Evolutionary conservation across 371 early-diverging fungal genomes (phyloP).

Genomic region (Smittium culicis): DNA sequence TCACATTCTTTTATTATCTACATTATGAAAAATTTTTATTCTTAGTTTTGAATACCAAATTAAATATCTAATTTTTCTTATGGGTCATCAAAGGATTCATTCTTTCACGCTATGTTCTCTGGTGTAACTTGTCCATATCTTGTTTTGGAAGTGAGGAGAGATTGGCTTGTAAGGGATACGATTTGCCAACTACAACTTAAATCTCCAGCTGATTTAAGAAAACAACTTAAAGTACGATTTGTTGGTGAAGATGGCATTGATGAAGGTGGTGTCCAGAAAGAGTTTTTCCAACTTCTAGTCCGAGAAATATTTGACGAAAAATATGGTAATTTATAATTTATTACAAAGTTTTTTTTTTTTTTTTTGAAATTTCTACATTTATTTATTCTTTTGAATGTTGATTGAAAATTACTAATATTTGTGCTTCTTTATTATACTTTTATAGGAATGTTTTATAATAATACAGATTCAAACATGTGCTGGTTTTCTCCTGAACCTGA

Average conservation of each 20-base stretch:
- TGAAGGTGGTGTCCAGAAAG: slow-evolving; percentile 66
- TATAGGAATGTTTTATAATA: slow-evolving; percentile 54
- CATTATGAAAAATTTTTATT: too few species aligned
- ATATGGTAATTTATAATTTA: slow-evolving; percentile 44
- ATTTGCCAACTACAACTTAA: slow-evolving; percentile 58
- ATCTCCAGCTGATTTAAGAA: slow-evolving; percentile 66
- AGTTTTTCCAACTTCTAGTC: slow-evolving; percentile 83
- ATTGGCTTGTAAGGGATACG: slow-evolving; percentile 71
- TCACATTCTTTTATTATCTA: too few species aligned
- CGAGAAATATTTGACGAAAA: slow-evolving; percentile 82
- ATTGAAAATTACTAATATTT: neutral
- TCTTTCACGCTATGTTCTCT: slow-evolving; percentile 71
- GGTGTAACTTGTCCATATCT: slow-evolving; percentile 72
- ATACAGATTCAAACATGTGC: slow-evolving; percentile 67
- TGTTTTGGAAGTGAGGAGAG: slow-evolving; percentile 64
- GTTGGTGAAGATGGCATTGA: slow-evolving; percentile 79
- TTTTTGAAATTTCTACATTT: too few species aligned
- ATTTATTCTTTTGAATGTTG: neutral
- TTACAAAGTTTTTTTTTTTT: slow-evolving; percentile 10
- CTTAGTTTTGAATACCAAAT: too few species aligned
- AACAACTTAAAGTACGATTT: slow-evolving; percentile 77
- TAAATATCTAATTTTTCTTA: too few species aligned
- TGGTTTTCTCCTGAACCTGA: slow-evolving; percentile 68
- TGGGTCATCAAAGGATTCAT: slow-evolving; percentile 68
- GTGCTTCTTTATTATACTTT: slow-evolving; percentile 27